A percentile compares a stretch with the other conserved stretches of the same genome.
phyloP scores from a whole-genome alignment of 225 moss, liverwort and hornwort genomes.

The Rhytidiadelphus loreus region DNA sequence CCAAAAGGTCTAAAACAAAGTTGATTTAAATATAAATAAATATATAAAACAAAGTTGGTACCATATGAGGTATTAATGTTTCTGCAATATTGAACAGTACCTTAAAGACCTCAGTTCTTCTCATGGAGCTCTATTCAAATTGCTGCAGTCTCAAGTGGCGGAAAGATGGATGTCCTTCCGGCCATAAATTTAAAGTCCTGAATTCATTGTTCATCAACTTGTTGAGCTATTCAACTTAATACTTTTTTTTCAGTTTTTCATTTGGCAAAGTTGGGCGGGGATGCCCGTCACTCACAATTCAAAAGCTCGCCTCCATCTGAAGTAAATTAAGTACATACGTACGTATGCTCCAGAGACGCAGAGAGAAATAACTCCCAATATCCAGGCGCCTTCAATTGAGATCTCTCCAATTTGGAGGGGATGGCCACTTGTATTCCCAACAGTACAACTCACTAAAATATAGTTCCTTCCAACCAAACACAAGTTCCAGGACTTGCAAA shows the following conservation, averaged over 20 bases:
- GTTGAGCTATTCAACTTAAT: background rate
- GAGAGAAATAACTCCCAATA: too few species aligned
- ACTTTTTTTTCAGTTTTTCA: background rate
- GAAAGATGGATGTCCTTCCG: background rate
- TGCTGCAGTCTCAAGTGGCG: background rate
- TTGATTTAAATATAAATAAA: too few species aligned
- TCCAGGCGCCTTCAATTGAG: too few species aligned
- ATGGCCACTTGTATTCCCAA: too few species aligned
- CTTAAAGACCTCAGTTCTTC: background rate
- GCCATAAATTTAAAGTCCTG: background rate
- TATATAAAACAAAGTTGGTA: background rate
- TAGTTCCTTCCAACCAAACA: too few species aligned
- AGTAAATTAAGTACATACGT: too few species aligned
- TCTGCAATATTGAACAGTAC: background rate
- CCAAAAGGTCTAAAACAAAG: background rate
- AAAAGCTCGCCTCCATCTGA: background rate
- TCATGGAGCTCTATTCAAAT: too few species aligned
- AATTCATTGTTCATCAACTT: background rate
- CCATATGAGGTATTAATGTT: background rate
- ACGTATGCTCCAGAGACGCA: too few species aligned
- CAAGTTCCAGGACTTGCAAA: too few species aligned
- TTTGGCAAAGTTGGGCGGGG: background rate
- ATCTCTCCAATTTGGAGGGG: too few species aligned
- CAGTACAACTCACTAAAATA: too few species aligned
- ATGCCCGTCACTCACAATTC: background rate